A percentile compares a stretch with the other conserved stretches of the same genome.
Conservation (phyloP, 2,329 filamentous ascomycete species). For the Beauveria sp. region DNA sequence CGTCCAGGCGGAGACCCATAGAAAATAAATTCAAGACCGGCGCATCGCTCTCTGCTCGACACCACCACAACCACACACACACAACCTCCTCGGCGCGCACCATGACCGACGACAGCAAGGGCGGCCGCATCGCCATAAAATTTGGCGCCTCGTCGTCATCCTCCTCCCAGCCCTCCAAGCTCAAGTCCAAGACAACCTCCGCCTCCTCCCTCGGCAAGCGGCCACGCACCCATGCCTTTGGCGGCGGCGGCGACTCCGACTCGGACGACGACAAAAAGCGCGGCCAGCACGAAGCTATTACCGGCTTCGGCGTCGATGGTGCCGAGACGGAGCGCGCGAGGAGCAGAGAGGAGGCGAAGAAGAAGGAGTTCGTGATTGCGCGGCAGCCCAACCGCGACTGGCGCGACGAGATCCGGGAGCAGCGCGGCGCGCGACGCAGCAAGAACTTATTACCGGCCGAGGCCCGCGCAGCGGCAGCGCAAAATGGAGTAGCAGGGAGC, state of each 20-base stretch:
- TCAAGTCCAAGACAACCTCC: slow-evolving; percentile 20
- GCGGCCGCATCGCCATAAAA: slow-evolving; percentile 41
- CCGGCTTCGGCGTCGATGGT: slow-evolving; percentile 40
- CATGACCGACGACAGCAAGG: slow-evolving; percentile 32
- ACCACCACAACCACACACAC: slow-evolving; percentile 1
- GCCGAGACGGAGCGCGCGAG: slow-evolving; percentile 31
- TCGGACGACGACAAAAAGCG: slow-evolving; percentile 25
- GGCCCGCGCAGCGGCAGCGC: neutral
- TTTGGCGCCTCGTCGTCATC: slow-evolving; percentile 28
- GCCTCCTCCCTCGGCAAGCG: slow-evolving; percentile 43
- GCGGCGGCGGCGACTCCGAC: slow-evolving; percentile 35
- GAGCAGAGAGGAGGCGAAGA: slow-evolving; percentile 19
- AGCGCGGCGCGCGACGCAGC: slow-evolving; percentile 26
- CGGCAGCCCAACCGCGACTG: slow-evolving; percentile 54
- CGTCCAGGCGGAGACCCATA: neutral
- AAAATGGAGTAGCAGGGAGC: neutral
- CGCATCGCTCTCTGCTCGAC: neutral
- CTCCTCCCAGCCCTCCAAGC: slow-evolving; percentile 23
- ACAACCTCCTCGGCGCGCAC: slow-evolving; percentile 6
- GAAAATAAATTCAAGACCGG: slow-evolving; percentile 3
- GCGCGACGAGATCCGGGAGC: slow-evolving; percentile 44
- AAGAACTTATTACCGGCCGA: slow-evolving; percentile 54
- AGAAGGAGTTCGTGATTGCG: slow-evolving; percentile 47
- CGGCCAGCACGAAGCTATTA: slow-evolving; percentile 38
- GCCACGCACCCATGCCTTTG: slow-evolving; percentile 32